These are phyloP conservation scores for Lophiotrema nucula DNA, from an alignment of 495 filamentous ascomycete species.

Conservation along the genomic window DNA sequence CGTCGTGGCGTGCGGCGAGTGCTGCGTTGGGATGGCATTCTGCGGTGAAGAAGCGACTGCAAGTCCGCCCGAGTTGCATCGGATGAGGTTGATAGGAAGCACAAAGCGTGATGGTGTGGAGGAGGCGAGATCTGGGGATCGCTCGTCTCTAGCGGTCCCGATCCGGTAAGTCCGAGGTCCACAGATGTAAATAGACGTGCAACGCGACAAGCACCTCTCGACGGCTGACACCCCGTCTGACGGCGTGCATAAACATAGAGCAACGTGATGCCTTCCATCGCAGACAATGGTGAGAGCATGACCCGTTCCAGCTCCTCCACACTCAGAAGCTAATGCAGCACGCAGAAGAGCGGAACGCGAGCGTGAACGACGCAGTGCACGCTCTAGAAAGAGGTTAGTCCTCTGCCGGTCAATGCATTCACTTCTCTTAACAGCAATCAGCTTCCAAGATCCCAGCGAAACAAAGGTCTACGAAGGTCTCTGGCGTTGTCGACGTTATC, in stretches of 20 bases:
- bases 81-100: constrained; percentile 5
- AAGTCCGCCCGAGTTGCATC: not conserved
- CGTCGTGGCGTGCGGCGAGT: too few relatives aligned
- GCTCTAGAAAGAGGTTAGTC: constrained; percentile 29
- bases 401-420: not conserved
- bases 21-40: constrained; percentile 2
- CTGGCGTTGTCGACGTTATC: constrained; percentile 48
- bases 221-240: constrained; percentile 27
- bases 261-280: constrained; percentile 29
- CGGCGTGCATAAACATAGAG: constrained; percentile 17
- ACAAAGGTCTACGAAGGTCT: constrained; percentile 28
- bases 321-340: constrained; percentile 4
- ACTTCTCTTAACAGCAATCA: constrained; percentile 11
- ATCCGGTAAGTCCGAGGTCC: not conserved
- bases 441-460: constrained; percentile 33
- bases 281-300: constrained; percentile 22
- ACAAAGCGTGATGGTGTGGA: constrained; percentile 17
- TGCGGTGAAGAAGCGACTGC: not conserved
- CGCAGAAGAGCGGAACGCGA: constrained; percentile 13
- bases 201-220: constrained; percentile 13
- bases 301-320: not conserved
- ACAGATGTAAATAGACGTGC: constrained; percentile 4
- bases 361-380: constrained; percentile 24
- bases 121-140: too few relatives aligned
- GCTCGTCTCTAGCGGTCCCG: not conserved